Conservation (phyloP, 1,284 basidiomycete species). For the Ustanciosporium gigantosporum region DNA sequence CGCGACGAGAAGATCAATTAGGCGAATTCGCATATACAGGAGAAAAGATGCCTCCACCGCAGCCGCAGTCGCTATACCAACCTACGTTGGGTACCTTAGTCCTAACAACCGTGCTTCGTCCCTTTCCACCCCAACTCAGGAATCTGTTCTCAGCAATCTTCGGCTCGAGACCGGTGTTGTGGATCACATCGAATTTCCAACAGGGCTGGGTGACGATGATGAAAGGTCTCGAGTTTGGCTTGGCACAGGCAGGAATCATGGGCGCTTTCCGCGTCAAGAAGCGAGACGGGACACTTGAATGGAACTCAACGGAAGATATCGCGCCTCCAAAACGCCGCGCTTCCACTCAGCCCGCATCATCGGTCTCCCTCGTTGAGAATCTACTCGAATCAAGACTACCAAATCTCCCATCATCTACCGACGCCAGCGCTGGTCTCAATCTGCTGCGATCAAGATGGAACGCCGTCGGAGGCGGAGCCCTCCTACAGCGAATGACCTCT, state of each 20-base stretch:
- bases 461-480: no score
- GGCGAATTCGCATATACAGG: conserved; percentile 12
- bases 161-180: no score
- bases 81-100: no score
- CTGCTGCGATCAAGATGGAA: no score
- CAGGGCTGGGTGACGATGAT: conserved; percentile 38
- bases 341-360: neutral
- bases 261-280: neutral
- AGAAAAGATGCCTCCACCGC: conserved; percentile 15
- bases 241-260: conserved; percentile 22
- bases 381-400: neutral
- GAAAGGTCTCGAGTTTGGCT: conserved; percentile 22
- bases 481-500: neutral
- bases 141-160: no score
- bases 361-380: neutral
- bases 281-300: neutral
- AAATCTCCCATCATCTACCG: neutral
- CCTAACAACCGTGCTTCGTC: no score
- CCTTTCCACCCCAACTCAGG: no score
- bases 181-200: conserved; percentile 28
- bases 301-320: no score
- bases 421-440: neutral
- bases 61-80: no score
- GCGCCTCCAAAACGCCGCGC: neutral
- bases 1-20: neutral